Percentiles rank a stretch among this genome's conserved stretches.
Conservation (phyloP, 192 early-diverging fungal genomes). For the Backusella psychrophila region DNA sequence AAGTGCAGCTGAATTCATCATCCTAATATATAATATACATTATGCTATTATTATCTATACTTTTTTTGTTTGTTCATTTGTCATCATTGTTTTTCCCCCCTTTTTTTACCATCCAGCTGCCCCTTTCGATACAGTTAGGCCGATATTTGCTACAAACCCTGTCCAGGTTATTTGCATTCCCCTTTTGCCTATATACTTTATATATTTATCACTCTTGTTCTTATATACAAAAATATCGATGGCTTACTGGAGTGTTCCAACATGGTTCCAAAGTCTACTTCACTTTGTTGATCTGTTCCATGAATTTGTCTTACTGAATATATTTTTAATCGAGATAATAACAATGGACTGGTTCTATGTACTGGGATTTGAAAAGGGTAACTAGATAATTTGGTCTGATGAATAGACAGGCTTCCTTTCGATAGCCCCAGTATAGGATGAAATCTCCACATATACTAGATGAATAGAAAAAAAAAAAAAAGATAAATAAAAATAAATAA, state of each 20-base stretch:
- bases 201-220: not conserved
- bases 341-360: not conserved
- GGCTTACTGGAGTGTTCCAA: slow-evolving; percentile 8
- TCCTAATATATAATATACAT: slow-evolving; percentile 17
- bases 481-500: not conserved
- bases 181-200: slow-evolving; percentile 32
- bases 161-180: slow-evolving; percentile 64
- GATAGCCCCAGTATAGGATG: not conserved
- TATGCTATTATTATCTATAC: not conserved
- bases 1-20: slow-evolving; percentile 73
- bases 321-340: not conserved
- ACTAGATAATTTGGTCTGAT: not conserved
- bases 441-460: not conserved
- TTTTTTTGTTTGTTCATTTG: not conserved
- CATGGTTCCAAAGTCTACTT: slow-evolving; percentile 2
- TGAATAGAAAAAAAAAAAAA: not conserved
- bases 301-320: not conserved
- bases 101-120: slow-evolving; percentile 50
- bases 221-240: not conserved
- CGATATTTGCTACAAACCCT: slow-evolving; percentile 61
- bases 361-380: not conserved
- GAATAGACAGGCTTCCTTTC: not conserved
- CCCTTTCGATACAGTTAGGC: slow-evolving; percentile 59
- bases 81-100: not conserved
- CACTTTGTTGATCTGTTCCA: slow-evolving; percentile 3